Conservation (phyloP, 148 eudicot genomes). For the Euryodendron excelsum region DNA sequence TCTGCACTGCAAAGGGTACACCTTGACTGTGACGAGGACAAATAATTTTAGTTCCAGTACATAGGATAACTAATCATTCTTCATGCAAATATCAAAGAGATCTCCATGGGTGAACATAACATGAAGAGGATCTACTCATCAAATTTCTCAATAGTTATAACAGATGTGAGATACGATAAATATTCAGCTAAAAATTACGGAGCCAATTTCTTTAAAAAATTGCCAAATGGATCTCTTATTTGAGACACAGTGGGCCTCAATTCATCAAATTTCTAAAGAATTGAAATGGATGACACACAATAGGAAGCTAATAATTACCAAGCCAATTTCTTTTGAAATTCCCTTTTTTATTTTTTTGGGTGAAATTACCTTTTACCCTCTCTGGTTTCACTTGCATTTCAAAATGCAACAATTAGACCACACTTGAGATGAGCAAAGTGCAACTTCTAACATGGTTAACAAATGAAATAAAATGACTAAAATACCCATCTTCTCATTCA, state of each 20-base stretch:
- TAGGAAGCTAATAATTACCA: not conserved
- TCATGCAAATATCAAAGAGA: not conserved
- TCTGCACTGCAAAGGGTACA: slow-evolving; percentile 69
- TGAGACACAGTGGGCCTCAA: not conserved
- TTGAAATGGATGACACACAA: not conserved
- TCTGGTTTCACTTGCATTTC: too few relatives aligned
- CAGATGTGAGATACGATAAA: not conserved
- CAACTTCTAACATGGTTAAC: not conserved
- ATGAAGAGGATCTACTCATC: slow-evolving; percentile 1
- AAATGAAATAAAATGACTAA: not conserved
- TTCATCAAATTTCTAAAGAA: not conserved
- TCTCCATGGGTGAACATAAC: slow-evolving; percentile 8
- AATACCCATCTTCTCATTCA: not conserved
- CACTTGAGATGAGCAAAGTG: not conserved
- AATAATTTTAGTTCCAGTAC: slow-evolving; percentile 15
- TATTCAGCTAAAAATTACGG: not conserved
- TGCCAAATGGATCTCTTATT: not conserved
- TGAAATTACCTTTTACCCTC: not conserved
- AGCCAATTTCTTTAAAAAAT: not conserved
- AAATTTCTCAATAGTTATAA: not conserved
- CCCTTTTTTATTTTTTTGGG: too few relatives aligned
- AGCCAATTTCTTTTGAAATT: not conserved
- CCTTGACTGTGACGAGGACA: slow-evolving; percentile 58
- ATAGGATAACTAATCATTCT: not conserved
- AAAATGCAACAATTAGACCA: not conserved